Percentiles rank a stretch among this genome's conserved stretches.
Conservation (phyloP, 371 early-diverging fungal species). For the Rhizopus sp. region DNA sequence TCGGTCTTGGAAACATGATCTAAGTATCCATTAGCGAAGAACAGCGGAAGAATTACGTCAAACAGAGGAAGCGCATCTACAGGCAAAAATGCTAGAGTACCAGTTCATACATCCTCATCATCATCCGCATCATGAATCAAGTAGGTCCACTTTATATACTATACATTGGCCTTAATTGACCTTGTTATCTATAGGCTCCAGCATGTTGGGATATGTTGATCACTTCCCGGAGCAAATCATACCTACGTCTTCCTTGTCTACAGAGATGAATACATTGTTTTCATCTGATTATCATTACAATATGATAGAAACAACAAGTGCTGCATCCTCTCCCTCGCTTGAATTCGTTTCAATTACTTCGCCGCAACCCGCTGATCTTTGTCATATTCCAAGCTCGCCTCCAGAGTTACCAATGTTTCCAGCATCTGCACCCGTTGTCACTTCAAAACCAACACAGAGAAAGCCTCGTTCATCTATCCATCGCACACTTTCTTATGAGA, state of each 20-base stretch:
- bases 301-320: constrained; percentile 2
- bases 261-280: constrained; percentile 4
- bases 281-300: constrained; percentile 7
- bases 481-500: constrained; percentile 23
- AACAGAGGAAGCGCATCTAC: constrained; percentile 30
- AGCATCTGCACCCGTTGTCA: constrained; percentile 3
- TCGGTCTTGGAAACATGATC: not conserved
- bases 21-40: constrained; percentile 17
- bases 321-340: constrained; percentile 15
- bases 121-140: not conserved
- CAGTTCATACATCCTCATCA: constrained; percentile 13
- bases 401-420: constrained; percentile 10
- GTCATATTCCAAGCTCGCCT: not conserved
- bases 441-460: not conserved
- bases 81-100: constrained; percentile 27
- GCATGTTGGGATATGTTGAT: constrained; percentile 2
- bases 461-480: not conserved
- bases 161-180: not conserved
- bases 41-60: constrained; percentile 32
- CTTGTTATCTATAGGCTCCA: not conserved
- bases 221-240: not conserved
- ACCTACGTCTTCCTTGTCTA: constrained; percentile 4
- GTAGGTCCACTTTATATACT: not conserved
- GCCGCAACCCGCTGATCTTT: constrained; percentile 8
- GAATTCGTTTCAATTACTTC: constrained; percentile 7